Percentiles rank a stretch among this genome's conserved stretches.
phyloP scores from a whole-genome alignment of 202 grass and related monocot genomes.

The Brachypodium distachyon region DNA sequence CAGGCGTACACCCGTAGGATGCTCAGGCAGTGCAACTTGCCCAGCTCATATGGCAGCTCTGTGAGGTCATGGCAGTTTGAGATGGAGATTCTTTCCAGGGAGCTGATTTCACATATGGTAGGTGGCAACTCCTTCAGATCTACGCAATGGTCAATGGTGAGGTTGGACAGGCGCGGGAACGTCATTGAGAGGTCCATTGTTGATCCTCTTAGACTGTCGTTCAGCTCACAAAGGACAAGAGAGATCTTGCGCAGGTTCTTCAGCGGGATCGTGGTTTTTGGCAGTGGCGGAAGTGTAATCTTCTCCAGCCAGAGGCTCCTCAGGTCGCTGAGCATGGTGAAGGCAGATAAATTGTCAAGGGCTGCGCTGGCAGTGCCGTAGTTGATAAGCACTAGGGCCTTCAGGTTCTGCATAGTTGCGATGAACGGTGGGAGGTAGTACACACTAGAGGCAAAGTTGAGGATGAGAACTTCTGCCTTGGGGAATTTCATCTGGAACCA shows the following conservation, averaged over 20 bases:
- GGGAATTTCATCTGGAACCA: slow-evolving; percentile 93
- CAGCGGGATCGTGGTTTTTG: slow-evolving; percentile 73
- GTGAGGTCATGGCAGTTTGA: slow-evolving; percentile 93
- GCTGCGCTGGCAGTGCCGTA: slow-evolving; percentile 34
- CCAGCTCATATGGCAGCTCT: slow-evolving; percentile 72
- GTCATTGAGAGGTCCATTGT: slow-evolving; percentile 73
- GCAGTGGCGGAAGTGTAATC: slow-evolving; percentile 66
- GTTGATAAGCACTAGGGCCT: slow-evolving; percentile 82
- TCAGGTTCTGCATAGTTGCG: slow-evolving; percentile 79
- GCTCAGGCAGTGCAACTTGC: slow-evolving; percentile 63
- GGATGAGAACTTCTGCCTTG: slow-evolving; percentile 91
- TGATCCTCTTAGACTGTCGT: slow-evolving; percentile 53
- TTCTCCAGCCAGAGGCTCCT: slow-evolving; percentile 94
- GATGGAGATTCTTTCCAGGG: slow-evolving; percentile 67
- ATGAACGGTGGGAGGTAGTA: slow-evolving; percentile 88
- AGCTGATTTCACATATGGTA: slow-evolving; percentile 63
- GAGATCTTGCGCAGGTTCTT: slow-evolving; percentile 76
- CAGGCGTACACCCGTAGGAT: slow-evolving; percentile 82
- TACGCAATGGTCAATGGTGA: slow-evolving; percentile 90
- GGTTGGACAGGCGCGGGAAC: slow-evolving; percentile 64
- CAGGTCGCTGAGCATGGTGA: slow-evolving; percentile 47
- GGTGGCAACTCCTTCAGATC: slow-evolving; percentile 85
- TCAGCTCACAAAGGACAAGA: slow-evolving; percentile 71
- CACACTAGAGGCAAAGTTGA: slow-evolving; percentile 61
- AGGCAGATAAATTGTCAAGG: slow-evolving; percentile 66